Evolutionary conservation across 2,329 filamentous ascomycete species (phyloP).

Genomic region (Fonsecaea multimorphosa): DNA sequence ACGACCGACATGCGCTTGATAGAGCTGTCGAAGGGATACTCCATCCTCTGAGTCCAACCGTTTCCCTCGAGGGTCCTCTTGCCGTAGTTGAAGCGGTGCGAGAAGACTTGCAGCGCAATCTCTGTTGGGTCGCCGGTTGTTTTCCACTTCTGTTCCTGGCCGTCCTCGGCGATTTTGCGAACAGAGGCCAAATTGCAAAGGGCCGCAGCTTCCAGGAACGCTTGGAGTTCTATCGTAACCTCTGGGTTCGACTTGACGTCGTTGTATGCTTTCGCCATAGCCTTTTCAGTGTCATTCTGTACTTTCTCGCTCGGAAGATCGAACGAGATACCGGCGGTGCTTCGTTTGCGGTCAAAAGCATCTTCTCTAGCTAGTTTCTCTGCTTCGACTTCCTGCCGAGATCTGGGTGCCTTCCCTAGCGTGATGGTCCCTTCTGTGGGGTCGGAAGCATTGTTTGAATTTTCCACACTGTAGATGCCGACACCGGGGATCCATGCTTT

Average conservation of each 20-base stretch:
- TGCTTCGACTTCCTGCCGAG: conserved; percentile 43
- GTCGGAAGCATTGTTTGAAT: conserved; percentile 63
- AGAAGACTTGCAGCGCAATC: conserved; percentile 70
- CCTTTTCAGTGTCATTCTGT: conserved; percentile 42
- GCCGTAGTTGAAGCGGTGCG: conserved; percentile 62
- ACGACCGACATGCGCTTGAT: conserved; percentile 72
- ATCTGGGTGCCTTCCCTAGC: conserved; percentile 44
- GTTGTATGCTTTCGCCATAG: conserved; percentile 36
- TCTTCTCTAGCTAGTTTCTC: conserved; percentile 49
- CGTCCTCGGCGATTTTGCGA: conserved; percentile 50
- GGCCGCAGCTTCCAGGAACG: conserved; percentile 61
- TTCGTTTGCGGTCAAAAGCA: conserved; percentile 64
- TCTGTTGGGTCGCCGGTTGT: conserved; percentile 70
- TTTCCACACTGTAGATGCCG: conserved; percentile 64
- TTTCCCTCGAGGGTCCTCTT: conserved; percentile 51
- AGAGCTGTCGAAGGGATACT: conserved; percentile 69
- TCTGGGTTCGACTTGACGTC: conserved; percentile 43
- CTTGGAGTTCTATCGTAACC: conserved; percentile 55
- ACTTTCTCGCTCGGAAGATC: conserved; percentile 63
- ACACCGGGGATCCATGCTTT: conserved; percentile 64
- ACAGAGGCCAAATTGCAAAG: conserved; percentile 62
- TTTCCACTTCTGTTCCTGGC: conserved; percentile 54
- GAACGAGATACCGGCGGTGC: conserved; percentile 65
- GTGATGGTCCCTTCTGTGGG: conserved; percentile 59
- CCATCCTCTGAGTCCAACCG: conserved; percentile 61